Evolutionary conservation across 2,329 filamentous ascomycete genomes (phyloP).

Genomic region (Cordyceps fumosorosea): DNA sequence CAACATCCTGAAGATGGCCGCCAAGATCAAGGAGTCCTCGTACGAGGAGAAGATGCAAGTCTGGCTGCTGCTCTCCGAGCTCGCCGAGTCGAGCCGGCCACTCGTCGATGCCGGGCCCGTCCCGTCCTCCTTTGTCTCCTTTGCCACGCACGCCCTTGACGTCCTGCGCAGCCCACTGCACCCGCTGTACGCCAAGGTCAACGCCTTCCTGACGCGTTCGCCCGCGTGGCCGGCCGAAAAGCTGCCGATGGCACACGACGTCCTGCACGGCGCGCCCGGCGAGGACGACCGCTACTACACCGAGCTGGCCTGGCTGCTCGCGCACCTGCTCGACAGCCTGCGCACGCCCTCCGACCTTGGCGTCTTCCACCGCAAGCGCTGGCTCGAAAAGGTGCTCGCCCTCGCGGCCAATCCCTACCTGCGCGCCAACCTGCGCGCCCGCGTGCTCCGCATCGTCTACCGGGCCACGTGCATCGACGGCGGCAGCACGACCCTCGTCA

Average conservation of each 20-base stretch:
- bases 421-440: constrained; percentile 50
- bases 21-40: constrained; percentile 58
- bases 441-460: constrained; percentile 56
- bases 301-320: constrained; percentile 69
- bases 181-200: constrained; percentile 78
- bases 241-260: constrained; percentile 61
- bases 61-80: constrained; percentile 72
- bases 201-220: constrained; percentile 70
- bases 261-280: constrained; percentile 59
- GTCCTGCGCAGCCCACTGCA: constrained; percentile 73
- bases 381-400: constrained; percentile 70
- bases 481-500: constrained; percentile 75
- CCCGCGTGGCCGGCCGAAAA: constrained; percentile 70
- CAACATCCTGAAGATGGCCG: constrained; percentile 59
- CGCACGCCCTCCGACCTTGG: constrained; percentile 52
- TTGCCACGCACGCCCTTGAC: constrained; percentile 62
- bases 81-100: constrained; percentile 64
- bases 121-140: constrained; percentile 68
- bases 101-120: constrained; percentile 52
- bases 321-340: constrained; percentile 63
- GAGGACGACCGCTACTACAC: constrained; percentile 66
- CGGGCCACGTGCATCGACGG: constrained; percentile 60
- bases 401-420: constrained; percentile 63
- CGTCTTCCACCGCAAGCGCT: constrained; percentile 52
- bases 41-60: constrained; percentile 72